Evolutionary conservation across 768 basidiomycete genomes (phyloP), one percentile per base, ranked within the genome.

Genomic region (Pluteus cervinus): DNA sequence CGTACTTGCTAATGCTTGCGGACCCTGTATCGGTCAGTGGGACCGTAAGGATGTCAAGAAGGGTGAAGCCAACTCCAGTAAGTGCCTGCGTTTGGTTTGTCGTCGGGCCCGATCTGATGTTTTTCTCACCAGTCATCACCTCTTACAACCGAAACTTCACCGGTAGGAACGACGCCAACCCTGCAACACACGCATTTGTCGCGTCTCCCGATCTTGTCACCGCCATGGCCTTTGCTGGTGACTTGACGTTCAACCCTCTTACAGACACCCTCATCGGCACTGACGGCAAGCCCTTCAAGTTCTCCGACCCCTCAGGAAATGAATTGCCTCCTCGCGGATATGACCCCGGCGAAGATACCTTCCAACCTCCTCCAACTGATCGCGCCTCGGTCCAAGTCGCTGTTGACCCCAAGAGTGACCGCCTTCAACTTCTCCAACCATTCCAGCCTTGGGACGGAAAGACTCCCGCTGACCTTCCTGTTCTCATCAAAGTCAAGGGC

Each of bases 81-180:
- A 32, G 86, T 73, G 5, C 20, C 10, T 24, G 17, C 20, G 37
- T 23, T 23, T 0, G 11, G 15, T 20, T 6, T 18, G 10, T 21
- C 21, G 18, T n/a, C 6, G 20, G 33, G 24, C 26, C 24, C 21
- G 7, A 11, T 21, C 41, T 56, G 4, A 54, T 30, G 3, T 10
- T 24, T 26, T 42, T 42, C 35, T 25, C 16, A 32, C 7, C 32
- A 90, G 87, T 98, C 73, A 89, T 99, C 65, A 94, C 94, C 36
- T 97, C 93, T 14, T 99, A 99, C 79, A 99, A 99, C 81, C 93
- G 96, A 61, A 99, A 99, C 82, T 99, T 99, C 73, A 98, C 96
- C 49, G 96, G 94, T 41, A 91, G 96, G 57, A 99, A 99, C 63
- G 96, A 98, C 54, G 93, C 96, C 52, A 98, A 99, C 79, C 92